phyloP scores from a whole-genome alignment of 225 moss, liverwort and hornwort species.

The Sphagnum tenellum region DNA sequence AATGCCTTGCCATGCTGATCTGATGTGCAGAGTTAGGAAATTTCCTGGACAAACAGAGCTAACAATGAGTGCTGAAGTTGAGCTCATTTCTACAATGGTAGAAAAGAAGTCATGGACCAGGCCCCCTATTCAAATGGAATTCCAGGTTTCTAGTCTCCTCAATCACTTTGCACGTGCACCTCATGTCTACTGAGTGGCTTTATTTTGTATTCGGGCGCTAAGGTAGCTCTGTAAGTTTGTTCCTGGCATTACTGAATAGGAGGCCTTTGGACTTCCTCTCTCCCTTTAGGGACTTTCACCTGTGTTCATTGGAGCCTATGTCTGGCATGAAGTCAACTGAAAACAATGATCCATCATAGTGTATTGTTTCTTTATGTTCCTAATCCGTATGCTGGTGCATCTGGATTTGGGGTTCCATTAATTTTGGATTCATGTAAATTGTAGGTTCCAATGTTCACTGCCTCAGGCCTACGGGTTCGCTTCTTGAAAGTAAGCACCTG shows the following conservation, averaged over 20 bases:
- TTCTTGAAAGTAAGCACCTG: conserved; percentile 57
- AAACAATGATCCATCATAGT: not conserved
- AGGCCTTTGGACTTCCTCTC: too few relatives aligned
- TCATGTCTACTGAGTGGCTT: too few relatives aligned
- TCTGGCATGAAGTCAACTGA: too few relatives aligned
- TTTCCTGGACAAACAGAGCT: conserved; percentile 97
- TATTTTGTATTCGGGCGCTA: too few relatives aligned
- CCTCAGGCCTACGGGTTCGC: conserved; percentile 77
- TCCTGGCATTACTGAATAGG: too few relatives aligned
- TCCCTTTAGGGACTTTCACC: too few relatives aligned
- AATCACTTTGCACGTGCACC: too few relatives aligned
- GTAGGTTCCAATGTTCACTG: conserved; percentile 93
- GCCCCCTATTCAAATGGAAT: conserved; percentile 99
- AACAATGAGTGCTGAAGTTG: conserved; percentile 99
- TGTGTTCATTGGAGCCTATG: too few relatives aligned
- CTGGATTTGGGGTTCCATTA: not conserved
- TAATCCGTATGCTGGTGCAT: too few relatives aligned
- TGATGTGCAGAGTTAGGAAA: conserved; percentile 67
- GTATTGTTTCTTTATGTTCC: not conserved
- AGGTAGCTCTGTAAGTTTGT: too few relatives aligned
- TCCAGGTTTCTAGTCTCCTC: conserved; percentile 47
- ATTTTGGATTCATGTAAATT: not conserved
- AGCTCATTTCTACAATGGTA: conserved; percentile 95
- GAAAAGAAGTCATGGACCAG: conserved; percentile 98
- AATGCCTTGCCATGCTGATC: not conserved